Evolutionary conservation across 305 asterid species (phyloP).

Genomic region (Solanum aculeatissimum): DNA sequence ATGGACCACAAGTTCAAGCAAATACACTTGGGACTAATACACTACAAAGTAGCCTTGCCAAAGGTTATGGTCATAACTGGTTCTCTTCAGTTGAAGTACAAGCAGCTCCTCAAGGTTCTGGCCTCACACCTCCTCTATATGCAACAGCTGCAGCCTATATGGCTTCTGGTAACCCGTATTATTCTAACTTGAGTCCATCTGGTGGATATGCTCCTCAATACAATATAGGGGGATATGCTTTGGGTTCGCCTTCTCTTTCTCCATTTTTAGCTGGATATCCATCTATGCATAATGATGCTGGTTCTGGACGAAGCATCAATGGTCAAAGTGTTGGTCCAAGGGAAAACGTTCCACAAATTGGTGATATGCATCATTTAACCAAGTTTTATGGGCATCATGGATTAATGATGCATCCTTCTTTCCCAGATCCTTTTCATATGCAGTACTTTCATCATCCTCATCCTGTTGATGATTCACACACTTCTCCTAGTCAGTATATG

Average conservation of each 20-base stretch:
- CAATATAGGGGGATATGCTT: constrained; percentile 40
- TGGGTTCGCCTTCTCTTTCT: constrained; percentile 47
- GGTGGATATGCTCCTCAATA: constrained; percentile 63
- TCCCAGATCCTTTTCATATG: constrained; percentile 53
- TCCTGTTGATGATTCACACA: constrained; percentile 42
- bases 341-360: constrained; percentile 28
- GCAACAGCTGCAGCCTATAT: constrained; percentile 63
- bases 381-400: constrained; percentile 62
- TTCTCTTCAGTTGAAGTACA: constrained; percentile 38
- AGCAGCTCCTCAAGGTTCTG: constrained; percentile 37
- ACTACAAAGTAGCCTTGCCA: constrained; percentile 20
- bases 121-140: constrained; percentile 47
- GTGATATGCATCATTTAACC: constrained; percentile 38
- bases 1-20: constrained; percentile 32
- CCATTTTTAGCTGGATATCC: constrained; percentile 59
- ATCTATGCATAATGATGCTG: constrained; percentile 34
- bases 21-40: constrained; percentile 22
- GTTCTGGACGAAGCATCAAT: constrained; percentile 49
- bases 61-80: constrained; percentile 19
- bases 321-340: constrained; percentile 36
- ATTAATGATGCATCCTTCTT: constrained; percentile 41
- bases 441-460: constrained; percentile 62
- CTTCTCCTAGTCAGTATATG: constrained; percentile 41
- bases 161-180: constrained; percentile 53
- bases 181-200: constrained; percentile 34